phyloP scores from a whole-genome alignment of 345 rosid species.

The Corchorus olitorius region DNA sequence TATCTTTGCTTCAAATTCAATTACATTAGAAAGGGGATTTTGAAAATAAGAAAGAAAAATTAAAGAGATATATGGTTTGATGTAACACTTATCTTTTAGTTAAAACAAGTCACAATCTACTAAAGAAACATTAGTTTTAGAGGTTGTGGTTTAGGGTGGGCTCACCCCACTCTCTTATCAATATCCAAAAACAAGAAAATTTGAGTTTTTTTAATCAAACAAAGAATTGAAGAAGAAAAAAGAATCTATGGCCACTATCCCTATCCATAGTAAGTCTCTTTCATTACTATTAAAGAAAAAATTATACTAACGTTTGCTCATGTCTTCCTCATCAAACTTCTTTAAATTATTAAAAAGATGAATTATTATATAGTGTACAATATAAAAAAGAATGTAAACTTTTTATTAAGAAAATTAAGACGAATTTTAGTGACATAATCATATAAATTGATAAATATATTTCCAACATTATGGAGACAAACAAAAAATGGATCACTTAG shows the following conservation, averaged over 20 bases:
- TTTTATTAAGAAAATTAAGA: background rate
- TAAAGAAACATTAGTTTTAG: background rate
- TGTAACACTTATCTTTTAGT: background rate
- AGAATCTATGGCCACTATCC: too few relatives aligned
- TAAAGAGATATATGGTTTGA: background rate
- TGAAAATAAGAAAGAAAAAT: background rate
- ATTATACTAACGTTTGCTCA: background rate
- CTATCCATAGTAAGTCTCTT: too few relatives aligned
- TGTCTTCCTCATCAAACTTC: background rate
- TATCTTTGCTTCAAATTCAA: slow-evolving; percentile 13
- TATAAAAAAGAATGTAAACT: background rate
- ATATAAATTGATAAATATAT: background rate
- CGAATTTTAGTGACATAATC: background rate
- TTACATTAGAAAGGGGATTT: background rate
- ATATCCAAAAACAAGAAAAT: background rate
- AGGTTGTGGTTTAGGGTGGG: background rate
- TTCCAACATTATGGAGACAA: background rate
- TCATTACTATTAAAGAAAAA: background rate
- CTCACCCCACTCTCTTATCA: background rate
- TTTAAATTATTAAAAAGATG: background rate
- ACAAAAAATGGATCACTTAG: background rate
- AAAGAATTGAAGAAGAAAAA: too few relatives aligned
- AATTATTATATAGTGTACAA: background rate
- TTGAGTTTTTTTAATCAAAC: background rate
- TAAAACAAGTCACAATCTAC: background rate